Percentiles rank a stretch among this genome's conserved stretches.
Conservation (phyloP, 2,329 filamentous ascomycete species). For the Talaromyces sp. region DNA sequence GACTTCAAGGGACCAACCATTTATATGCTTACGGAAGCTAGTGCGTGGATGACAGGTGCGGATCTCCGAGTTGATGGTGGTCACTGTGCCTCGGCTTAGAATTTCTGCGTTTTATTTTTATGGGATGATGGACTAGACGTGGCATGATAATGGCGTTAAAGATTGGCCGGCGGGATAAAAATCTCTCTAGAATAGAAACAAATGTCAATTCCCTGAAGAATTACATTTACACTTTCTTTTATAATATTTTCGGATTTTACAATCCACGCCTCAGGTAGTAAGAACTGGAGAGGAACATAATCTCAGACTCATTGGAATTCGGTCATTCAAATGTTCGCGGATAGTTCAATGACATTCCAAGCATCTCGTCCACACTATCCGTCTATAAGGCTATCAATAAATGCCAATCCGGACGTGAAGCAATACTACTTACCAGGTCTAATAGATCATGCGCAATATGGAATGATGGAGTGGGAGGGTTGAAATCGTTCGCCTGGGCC, state of each 20-base stretch:
- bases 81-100: conserved; percentile 39
- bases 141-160: conserved; percentile 16
- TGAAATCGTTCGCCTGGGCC: background rate
- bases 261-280: too few relatives aligned
- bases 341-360: conserved; percentile 12
- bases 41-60: conserved; percentile 44
- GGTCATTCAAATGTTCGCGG: conserved; percentile 4
- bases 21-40: conserved; percentile 41
- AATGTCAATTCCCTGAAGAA: background rate
- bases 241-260: too few relatives aligned
- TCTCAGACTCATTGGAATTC: background rate
- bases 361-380: conserved; percentile 15
- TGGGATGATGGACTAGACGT: conserved; percentile 12
- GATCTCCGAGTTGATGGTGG: conserved; percentile 46
- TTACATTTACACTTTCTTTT: background rate
- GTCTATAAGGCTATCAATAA: conserved; percentile 1
- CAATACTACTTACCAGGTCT: conserved; percentile 6
- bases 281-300: background rate
- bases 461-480: background rate
- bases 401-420: background rate
- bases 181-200: background rate
- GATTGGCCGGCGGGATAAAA: background rate
- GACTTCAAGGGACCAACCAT: conserved; percentile 42
- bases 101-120: background rate
- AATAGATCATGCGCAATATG: conserved; percentile 9